These are phyloP conservation scores for Fraxinus quadrangulata DNA, from an alignment of 257 asterid genomes.

Conservation along the genomic window DNA sequence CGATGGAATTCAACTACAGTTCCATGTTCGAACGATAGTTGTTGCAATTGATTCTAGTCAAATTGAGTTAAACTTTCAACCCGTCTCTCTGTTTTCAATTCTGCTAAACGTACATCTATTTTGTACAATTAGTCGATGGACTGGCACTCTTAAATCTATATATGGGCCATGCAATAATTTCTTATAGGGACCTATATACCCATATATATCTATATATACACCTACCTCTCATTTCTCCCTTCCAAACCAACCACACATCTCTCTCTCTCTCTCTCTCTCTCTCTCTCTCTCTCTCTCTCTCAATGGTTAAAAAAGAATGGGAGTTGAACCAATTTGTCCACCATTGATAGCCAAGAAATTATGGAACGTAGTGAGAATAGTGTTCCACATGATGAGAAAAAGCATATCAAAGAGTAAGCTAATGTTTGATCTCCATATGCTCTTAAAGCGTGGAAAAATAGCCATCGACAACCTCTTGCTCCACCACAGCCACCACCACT, in stretches of 20 bases:
- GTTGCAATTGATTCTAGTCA: background rate
- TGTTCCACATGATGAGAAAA: slow-evolving; percentile 41
- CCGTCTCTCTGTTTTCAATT: background rate
- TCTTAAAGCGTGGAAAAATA: slow-evolving; percentile 36
- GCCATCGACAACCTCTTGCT: slow-evolving; percentile 39
- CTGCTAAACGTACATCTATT: too few relatives aligned
- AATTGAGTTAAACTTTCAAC: background rate
- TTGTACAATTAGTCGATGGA: too few relatives aligned
- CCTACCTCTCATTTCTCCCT: slow-evolving; percentile 20
- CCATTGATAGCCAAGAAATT: slow-evolving; percentile 28
- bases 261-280: background rate
- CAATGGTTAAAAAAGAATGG: slow-evolving; percentile 22
- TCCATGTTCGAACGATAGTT: background rate
- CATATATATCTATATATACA: background rate
- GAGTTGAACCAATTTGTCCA: slow-evolving; percentile 31
- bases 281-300: too few relatives aligned
- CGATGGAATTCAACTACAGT: too few relatives aligned
- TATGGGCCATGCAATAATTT: background rate
- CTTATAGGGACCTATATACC: slow-evolving; percentile 17
- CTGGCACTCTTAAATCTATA: slow-evolving; percentile 1
- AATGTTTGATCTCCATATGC: slow-evolving; percentile 27
- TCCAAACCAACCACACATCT: slow-evolving; percentile 11
- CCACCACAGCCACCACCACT: slow-evolving; percentile 10
- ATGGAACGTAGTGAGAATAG: slow-evolving; percentile 32
- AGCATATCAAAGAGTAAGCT: slow-evolving; percentile 40